Evolutionary conservation across 345 rosid genomes (phyloP).

Genomic region (Odontarrhena argentea): DNA sequence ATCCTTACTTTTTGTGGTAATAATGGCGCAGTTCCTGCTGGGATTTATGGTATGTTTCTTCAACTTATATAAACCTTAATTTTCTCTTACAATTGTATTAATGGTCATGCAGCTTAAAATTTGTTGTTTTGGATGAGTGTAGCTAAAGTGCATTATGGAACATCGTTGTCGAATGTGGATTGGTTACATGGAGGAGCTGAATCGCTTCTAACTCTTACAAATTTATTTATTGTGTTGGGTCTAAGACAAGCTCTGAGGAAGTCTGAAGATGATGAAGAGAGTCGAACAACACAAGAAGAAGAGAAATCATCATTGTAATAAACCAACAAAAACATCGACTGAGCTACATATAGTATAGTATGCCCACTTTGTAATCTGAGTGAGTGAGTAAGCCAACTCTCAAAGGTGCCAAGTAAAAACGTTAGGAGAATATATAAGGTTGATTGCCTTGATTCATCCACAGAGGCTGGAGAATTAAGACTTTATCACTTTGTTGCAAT

Average conservation of each 20-base stretch:
- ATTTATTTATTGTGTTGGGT: conserved; percentile 85
- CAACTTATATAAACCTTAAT: neutral
- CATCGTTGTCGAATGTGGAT: conserved; percentile 89
- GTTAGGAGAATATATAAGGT: no score
- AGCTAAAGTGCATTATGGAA: conserved; percentile 90
- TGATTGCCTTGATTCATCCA: no score
- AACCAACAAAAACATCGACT: neutral
- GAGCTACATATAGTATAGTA: no score
- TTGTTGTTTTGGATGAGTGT: conserved; percentile 32
- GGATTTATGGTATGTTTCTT: conserved; percentile 70
- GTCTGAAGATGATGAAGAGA: conserved; percentile 36
- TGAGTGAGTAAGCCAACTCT: no score
- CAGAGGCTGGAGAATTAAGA: no score
- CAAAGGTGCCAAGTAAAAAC: no score
- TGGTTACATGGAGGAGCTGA: conserved; percentile 97
- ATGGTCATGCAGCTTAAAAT: conserved; percentile 25
- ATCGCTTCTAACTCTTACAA: conserved; percentile 82
- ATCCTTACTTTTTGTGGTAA: conserved; percentile 33
- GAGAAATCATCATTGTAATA: conserved; percentile 25
- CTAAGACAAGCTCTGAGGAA: conserved; percentile 72
- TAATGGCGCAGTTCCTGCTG: conserved; percentile 68
- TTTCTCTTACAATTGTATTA: neutral
- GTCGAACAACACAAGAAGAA: conserved; percentile 25
- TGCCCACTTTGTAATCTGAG: no score
- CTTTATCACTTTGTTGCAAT: no score